These are phyloP conservation scores for Sisymbrium irio DNA, from an alignment of 345 rosid genomes.

Conservation along the genomic window DNA sequence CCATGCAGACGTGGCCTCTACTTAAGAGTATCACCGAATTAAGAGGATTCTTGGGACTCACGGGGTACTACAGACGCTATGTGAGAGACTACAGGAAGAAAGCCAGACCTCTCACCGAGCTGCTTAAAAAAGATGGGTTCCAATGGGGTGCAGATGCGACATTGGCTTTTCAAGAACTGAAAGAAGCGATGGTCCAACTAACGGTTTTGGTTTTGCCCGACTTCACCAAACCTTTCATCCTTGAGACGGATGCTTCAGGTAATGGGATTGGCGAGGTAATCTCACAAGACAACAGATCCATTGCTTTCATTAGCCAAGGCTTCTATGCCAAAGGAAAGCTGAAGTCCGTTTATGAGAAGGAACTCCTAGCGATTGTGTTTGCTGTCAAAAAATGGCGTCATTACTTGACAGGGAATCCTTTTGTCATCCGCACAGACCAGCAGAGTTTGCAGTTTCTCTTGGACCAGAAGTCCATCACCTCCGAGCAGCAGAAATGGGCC, in stretches of 20 bases:
- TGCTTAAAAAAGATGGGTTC: not conserved
- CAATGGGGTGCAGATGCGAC: not conserved
- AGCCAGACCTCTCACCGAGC: not conserved
- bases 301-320: not conserved
- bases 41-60: not conserved
- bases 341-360: not conserved
- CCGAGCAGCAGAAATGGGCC: not conserved
- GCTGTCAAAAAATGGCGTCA: not conserved
- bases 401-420: not conserved
- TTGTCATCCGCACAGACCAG: not conserved
- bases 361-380: not conserved
- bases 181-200: not conserved
- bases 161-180: not conserved
- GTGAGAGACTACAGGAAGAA: not conserved
- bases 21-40: not conserved
- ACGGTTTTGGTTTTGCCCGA: not conserved
- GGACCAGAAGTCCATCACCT: not conserved
- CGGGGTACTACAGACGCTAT: not conserved
- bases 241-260: not conserved
- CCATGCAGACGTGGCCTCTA: not conserved
- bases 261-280: not conserved
- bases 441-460: not conserved
- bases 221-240: not conserved
- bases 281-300: not conserved
- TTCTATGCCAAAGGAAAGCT: not conserved